Percentiles rank a stretch among this genome's conserved stretches.
Conservation (phyloP, 2,329 filamentous ascomycete genomes). For the Orbilia javanica region DNA sequence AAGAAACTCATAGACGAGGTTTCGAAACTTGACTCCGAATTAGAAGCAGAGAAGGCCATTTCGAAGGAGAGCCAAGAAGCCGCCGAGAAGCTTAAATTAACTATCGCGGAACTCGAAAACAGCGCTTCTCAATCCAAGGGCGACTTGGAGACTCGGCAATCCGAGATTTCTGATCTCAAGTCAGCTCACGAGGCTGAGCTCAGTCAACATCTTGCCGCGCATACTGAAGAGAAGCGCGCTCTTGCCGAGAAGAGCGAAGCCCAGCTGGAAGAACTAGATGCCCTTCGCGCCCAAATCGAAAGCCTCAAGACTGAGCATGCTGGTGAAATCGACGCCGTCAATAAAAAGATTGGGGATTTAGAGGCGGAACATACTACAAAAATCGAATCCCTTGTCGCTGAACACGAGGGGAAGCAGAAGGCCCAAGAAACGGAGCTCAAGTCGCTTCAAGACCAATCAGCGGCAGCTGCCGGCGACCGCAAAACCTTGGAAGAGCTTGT, state of each 20-base stretch:
- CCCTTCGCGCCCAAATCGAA: conserved; percentile 29
- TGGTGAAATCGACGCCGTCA: conserved; percentile 7
- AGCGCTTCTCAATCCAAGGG: conserved; percentile 50
- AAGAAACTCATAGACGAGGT: conserved; percentile 37
- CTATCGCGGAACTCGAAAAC: conserved; percentile 41
- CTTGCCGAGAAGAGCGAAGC: conserved; percentile 44
- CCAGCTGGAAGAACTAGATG: conserved; percentile 40
- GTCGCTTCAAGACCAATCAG: conserved; percentile 36
- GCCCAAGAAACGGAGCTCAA: conserved; percentile 42
- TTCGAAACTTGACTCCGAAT: conserved; percentile 25
- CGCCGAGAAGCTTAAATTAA: conserved; percentile 32
- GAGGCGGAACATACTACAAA: conserved; percentile 37
- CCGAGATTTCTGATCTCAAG: conserved; percentile 40
- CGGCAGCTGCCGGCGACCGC: conserved; percentile 26
- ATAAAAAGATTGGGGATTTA: conserved; percentile 31
- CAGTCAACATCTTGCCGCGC: conserved; percentile 34
- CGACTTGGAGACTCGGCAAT: conserved; percentile 45
- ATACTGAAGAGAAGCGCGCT: conserved; percentile 47
- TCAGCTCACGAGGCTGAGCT: conserved; percentile 46
- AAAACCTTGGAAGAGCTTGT: conserved; percentile 44
- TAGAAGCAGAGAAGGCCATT: conserved; percentile 46
- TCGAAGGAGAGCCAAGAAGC: conserved; percentile 35
- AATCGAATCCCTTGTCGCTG: conserved; percentile 32
- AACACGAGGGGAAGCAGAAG: conserved; percentile 43
- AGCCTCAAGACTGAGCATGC: conserved; percentile 31